Evolutionary conservation across 805 yeast species (phyloP), one percentile per base, ranked within the genome.

Genomic region (Wickerhamomyces alni): DNA sequence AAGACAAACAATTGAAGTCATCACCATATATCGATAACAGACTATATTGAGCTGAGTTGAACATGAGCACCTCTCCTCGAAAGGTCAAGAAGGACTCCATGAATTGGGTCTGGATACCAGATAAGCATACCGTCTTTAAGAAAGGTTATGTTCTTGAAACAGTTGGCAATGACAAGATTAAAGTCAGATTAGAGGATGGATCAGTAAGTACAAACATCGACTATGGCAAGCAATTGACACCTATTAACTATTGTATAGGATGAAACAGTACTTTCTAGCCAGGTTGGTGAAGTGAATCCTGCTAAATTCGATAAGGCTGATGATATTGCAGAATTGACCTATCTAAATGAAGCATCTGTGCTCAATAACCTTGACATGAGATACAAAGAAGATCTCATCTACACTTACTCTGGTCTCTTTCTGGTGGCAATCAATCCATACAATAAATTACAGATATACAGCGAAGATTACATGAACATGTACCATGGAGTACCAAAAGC

Each of bases 381-480:
- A 51, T 93, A 89, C 61, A 59, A 66, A 43, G 82, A 80, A 46
- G 94, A 87, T 57, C 56, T 74, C 53, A 89, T 93, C 37, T 87
- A 91, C 63, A 93, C 99, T 0, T 88, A 88, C 57, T 89, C 97
- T 0, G 99, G 99, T 5, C 73, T 93, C 8, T 93, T 93, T 54
- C 68, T 93, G 47, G 99, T 93, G 12, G 97, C 99, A 1, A 80
- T 93, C 36, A 93, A 93, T 54, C 99, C 99, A 0, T 93, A 93
- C 66, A 76, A 77, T 53, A 59, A 70, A 37, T 64, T 93, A 15
- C 78, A 82, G 21, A 80, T 89, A 21, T 91, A 91, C 58, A 79
- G 74, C 37, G 65, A 66, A 13, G 77, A 74, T 34, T 68, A 72
- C 36, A 67, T 87, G 35, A 65, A 72, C 11, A 58, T 69, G 42